phyloP scores from a whole-genome alignment of 2,329 filamentous ascomycete species.

The Trichoderma afroharzianum region DNA sequence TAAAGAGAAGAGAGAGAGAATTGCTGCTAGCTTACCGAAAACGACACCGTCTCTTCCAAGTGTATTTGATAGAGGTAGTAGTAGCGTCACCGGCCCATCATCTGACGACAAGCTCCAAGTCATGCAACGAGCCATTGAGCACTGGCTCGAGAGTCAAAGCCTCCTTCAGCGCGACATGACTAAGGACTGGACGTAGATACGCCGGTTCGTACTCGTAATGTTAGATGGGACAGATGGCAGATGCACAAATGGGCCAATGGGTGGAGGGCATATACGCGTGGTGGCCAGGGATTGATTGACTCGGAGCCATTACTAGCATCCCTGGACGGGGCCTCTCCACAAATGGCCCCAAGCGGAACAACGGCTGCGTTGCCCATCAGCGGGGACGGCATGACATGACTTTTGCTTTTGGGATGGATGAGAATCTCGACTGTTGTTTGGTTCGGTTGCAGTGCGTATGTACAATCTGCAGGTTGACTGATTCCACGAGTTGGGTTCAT shows the following conservation, averaged over 20 bases:
- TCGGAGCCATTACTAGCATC: not conserved
- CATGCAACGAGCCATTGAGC: not conserved
- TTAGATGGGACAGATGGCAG: not conserved
- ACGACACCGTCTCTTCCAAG: not conserved
- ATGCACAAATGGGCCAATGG: not conserved
- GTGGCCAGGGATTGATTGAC: not conserved
- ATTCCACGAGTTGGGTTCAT: not conserved
- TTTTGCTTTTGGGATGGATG: no score
- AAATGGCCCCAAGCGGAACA: not conserved
- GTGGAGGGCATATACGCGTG: not conserved
- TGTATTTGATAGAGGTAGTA: no score
- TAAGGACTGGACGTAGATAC: not conserved
- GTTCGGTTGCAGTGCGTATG: not conserved
- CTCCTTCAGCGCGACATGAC: not conserved
- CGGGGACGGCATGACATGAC: not conserved
- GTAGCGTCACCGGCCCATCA: not conserved
- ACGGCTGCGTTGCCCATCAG: not conserved
- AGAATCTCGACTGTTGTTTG: not conserved
- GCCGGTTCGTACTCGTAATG: constrained; percentile 7
- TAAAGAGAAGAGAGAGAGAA: not conserved
- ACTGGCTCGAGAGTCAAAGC: not conserved
- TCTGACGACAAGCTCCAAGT: not conserved
- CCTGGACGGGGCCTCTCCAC: not conserved
- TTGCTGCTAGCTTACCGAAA: not conserved
- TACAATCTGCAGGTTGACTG: not conserved